Evolutionary conservation across 345 rosid genomes (phyloP), one percentile per base, ranked within the genome.

Genomic region (Iberis pinnata): DNA sequence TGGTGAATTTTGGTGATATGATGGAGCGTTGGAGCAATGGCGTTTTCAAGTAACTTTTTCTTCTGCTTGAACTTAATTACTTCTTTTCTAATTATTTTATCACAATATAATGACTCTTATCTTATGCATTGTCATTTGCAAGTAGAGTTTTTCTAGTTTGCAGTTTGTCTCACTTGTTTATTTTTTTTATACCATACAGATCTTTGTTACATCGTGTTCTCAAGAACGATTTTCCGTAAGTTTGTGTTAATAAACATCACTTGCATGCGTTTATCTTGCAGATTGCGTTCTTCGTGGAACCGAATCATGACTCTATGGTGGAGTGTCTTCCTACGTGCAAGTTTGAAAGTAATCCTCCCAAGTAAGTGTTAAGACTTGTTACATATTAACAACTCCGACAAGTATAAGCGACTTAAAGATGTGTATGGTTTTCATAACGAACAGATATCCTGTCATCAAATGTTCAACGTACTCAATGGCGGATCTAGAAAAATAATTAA

Each of bases 21-120:
- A 65, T 89, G 70, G 92, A 89, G 70, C 89, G 89, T 19, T 85
- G 92, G 97, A 89, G 95, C 82, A 89, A 89, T 77, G 76, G 95
- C 53, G 62, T 71, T 37, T 89, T 89, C 89, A 81, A 83, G 97
- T 83, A 79, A 74, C n/a, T n/a, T n/a, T n/a, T n/a, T n/a, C n/a
- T n/a, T n/a, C n/a, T n/a, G n/a, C n/a, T n/a, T n/a, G n/a, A n/a
- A n/a, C n/a, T n/a, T n/a, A n/a, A n/a, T n/a, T n/a, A n/a, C n/a
- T n/a, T n/a, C n/a, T n/a, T n/a, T n/a, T n/a, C n/a, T n/a, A n/a
- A n/a, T n/a, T n/a, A n/a, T n/a, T n/a, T n/a, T n/a, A n/a, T n/a
- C n/a, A n/a, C n/a, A n/a, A n/a, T n/a, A n/a, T n/a, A n/a, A n/a
- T n/a, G n/a, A n/a, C n/a, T n/a, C n/a, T n/a, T n/a, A n/a, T n/a